Percentiles rank a stretch among this genome's conserved stretches.
Conservation (phyloP, 495 filamentous ascomycete genomes). For the Aspergillus baeticus region DNA sequence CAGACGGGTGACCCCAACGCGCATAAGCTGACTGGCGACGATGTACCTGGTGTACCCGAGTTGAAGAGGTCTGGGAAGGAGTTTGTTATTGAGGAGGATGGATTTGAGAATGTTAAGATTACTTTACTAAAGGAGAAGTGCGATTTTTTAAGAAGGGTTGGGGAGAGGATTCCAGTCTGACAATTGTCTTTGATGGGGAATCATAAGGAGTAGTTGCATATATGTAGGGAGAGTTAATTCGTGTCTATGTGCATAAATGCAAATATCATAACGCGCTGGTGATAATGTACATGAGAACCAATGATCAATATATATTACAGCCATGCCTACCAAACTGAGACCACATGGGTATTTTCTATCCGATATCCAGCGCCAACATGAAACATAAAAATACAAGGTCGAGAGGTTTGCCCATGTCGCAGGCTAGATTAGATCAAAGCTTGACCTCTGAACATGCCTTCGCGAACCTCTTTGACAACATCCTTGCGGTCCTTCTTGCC, state of each 20-base stretch:
- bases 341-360: background rate
- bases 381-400: background rate
- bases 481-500: conserved; percentile 87
- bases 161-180: conserved; percentile 37
- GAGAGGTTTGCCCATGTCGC: no score
- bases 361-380: conserved; percentile 4
- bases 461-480: conserved; percentile 86
- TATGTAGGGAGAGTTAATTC: no score
- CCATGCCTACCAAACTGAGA: no score
- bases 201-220: no score
- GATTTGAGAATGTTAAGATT: conserved; percentile 40
- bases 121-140: conserved; percentile 45
- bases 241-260: background rate
- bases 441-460: conserved; percentile 90
- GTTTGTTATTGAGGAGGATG: conserved; percentile 47
- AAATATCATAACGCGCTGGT: no score
- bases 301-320: background rate
- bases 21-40: conserved; percentile 51
- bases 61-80: conserved; percentile 37
- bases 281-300: background rate
- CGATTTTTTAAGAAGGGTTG: conserved; percentile 53
- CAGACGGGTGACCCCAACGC: conserved; percentile 58
- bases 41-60: conserved; percentile 45
- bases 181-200: background rate
- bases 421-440: conserved; percentile 64